Conservation (phyloP, 2,329 filamentous ascomycete species). For the Pseudophaeomoniella oleicola region DNA sequence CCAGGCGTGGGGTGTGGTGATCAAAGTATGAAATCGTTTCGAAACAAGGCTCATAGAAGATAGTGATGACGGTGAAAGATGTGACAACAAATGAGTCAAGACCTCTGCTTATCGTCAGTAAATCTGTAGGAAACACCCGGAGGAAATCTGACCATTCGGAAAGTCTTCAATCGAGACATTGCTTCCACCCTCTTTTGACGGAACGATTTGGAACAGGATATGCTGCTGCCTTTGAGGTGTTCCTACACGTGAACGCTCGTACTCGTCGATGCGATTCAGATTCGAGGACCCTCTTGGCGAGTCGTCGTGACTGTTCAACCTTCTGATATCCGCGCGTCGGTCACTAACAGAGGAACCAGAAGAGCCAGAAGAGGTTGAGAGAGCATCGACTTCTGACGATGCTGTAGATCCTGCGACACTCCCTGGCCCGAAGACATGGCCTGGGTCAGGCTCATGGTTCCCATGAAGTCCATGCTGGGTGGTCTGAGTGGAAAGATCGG, state of each 20-base stretch:
- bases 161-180: constrained; percentile 42
- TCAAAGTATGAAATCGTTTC: constrained; percentile 68
- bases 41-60: constrained; percentile 73
- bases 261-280: constrained; percentile 37
- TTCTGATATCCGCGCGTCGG: constrained; percentile 11
- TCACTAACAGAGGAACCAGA: constrained; percentile 12
- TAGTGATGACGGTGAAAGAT: constrained; percentile 74
- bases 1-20: constrained; percentile 89
- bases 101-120: constrained; percentile 50
- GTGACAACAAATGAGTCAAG: constrained; percentile 77
- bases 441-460: constrained; percentile 27
- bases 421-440: constrained; percentile 23
- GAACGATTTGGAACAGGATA: constrained; percentile 37
- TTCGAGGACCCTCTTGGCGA: constrained; percentile 24
- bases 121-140: constrained; percentile 1
- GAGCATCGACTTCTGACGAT: constrained; percentile 13
- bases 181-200: constrained; percentile 25
- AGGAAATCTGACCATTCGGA: constrained; percentile 56
- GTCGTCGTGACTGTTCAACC: constrained; percentile 13
- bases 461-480: constrained; percentile 47
- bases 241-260: constrained; percentile 33
- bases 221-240: constrained; percentile 25
- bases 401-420: constrained; percentile 19
- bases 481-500: constrained; percentile 18
- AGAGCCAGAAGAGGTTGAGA: constrained; percentile 10